A percentile compares a stretch with the other conserved stretches of the same genome.
These are phyloP conservation scores for Aspergillus cejpii DNA, from an alignment of 2,329 filamentous ascomycete species.

Conservation along the genomic window DNA sequence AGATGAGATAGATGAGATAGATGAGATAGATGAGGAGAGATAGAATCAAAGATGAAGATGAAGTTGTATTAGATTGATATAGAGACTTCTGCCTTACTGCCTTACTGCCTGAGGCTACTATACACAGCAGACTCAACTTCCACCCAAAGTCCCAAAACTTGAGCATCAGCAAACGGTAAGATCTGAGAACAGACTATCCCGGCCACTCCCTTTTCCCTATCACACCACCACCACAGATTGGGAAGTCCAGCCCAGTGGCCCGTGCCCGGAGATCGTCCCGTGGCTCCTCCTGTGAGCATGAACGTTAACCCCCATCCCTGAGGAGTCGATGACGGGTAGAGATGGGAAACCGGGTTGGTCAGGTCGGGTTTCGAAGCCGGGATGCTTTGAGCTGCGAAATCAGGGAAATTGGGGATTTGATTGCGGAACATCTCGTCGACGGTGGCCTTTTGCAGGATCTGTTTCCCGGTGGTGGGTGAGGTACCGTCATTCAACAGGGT, in stretches of 20 bases:
- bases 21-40: no score
- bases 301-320: constrained; percentile 61
- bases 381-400: constrained; percentile 46
- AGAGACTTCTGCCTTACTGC: neutral
- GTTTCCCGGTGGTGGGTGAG: constrained; percentile 49
- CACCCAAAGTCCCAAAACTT: constrained; percentile 40
- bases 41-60: no score
- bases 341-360: constrained; percentile 44
- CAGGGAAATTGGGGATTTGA: constrained; percentile 51
- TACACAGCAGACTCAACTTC: neutral
- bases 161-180: constrained; percentile 44
- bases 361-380: constrained; percentile 46
- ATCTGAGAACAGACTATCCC: constrained; percentile 49
- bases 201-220: constrained; percentile 53
- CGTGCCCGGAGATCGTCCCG: constrained; percentile 49
- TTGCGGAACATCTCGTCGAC: constrained; percentile 61
- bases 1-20: no score
- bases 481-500: constrained; percentile 59
- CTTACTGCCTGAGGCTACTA: neutral
- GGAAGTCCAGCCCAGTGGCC: constrained; percentile 54
- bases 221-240: constrained; percentile 59
- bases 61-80: no score
- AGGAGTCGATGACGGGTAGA: constrained; percentile 47
- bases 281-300: constrained; percentile 48
- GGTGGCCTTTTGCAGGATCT: constrained; percentile 52